phyloP scores from a whole-genome alignment of 1,284 basidiomycete species.

The Ceratobasidium sp. region DNA sequence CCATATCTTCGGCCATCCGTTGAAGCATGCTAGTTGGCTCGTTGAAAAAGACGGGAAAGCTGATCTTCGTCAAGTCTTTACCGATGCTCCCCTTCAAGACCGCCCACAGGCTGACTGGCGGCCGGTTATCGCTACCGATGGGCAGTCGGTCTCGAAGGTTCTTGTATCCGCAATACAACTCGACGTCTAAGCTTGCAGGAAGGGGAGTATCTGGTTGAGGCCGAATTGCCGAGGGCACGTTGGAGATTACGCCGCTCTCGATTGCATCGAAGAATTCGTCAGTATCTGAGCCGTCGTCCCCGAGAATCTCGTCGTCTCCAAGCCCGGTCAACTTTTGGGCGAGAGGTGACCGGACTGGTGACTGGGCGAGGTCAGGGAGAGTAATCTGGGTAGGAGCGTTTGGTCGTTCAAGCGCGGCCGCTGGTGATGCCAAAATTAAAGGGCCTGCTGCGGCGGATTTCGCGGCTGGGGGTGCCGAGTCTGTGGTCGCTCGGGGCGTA shows the following conservation, averaged over 20 bases:
- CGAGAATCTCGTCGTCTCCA: constrained; percentile 58
- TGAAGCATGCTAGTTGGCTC: constrained; percentile 94
- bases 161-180: constrained; percentile 79
- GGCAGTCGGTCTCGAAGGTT: constrained; percentile 76
- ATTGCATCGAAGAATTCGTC: constrained; percentile 99
- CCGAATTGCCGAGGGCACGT: constrained; percentile 73
- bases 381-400: constrained; percentile 35
- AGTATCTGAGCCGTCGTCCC: constrained; percentile 67
- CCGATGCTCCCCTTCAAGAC: constrained; percentile 97
- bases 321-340: constrained; percentile 53
- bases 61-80: constrained; percentile 96
- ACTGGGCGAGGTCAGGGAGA: constrained; percentile 21
- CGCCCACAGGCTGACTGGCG: constrained; percentile 93
- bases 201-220: constrained; percentile 48
- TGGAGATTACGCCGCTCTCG: constrained; percentile 83
- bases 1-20: constrained; percentile 91
- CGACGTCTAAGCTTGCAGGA: constrained; percentile 61
- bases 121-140: constrained; percentile 84
- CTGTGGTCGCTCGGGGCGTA: constrained; percentile 41
- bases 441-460: constrained; percentile 23
- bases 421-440: constrained; percentile 51
- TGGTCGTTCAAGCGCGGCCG: constrained; percentile 47
- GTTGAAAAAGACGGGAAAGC: constrained; percentile 97
- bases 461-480: background rate
- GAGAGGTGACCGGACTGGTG: constrained; percentile 42